Base-by-base conservation (phyloP, 371 early-diverging fungal species). In the Mucor piriformis region DNA sequence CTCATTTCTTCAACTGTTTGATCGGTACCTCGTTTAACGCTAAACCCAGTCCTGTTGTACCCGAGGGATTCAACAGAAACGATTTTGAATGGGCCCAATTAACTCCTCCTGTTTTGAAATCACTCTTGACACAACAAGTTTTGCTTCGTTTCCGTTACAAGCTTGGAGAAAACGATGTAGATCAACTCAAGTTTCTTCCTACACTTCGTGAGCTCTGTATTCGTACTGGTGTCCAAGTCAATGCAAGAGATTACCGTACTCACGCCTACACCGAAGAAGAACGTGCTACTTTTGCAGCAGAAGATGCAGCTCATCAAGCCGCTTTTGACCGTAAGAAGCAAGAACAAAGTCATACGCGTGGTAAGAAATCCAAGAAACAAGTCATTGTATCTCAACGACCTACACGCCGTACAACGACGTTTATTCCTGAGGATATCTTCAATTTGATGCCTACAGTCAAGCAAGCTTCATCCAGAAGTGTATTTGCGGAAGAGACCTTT, bases 401-500 rank as follows among this genome's bases (percentile, higher is more conserved):
- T 44, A 21, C 56, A 12, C 54, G 65, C 23, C 81, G 75, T 32
- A 63, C 59, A 16, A 72, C 83, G 1, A 77, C 87, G 0, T 92
- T 96, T 69, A 66, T 77, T 37, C 81, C 89, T 18, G 82, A 77
- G 15, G 95, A 97, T 66, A 81, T 97, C 34, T 58, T 92, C 44
- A 89, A 92, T 52, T 61, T 95, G 48, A 82, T 90, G 61, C 96
- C 96, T 33, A 73, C 88, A 40, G 86, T 92, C 57, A 96, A 94
- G 75, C 87, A 88, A 51, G 88, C 94, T 11, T 65, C 77, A 33
- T 76, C 84, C 23, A 67, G 79, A 63, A 85, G 87, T 54, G 80
- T 79, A 16, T 92, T 94, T 73, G 96, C 93, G 13, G 93, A 94
- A 61, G 94, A 94, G 61, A 88, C 93, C 0, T 87, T 89, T 61